phyloP scores from a whole-genome alignment of 257 asterid species.

The Misopates orontium region DNA sequence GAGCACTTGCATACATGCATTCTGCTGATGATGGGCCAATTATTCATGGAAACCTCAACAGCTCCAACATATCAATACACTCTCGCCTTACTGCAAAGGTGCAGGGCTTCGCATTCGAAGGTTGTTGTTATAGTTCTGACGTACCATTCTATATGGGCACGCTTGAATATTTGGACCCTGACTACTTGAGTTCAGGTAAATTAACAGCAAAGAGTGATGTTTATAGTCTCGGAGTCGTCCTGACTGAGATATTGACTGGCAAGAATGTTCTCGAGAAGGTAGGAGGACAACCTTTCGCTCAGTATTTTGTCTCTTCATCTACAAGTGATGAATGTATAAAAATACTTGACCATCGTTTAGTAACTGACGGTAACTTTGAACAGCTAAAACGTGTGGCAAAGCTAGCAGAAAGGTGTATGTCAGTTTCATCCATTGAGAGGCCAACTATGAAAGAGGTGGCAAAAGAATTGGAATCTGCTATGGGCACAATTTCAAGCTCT shows the following conservation, averaged over 20 bases:
- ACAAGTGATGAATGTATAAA: neutral
- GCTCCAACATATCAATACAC: slow-evolving; percentile 30
- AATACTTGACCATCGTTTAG: slow-evolving; percentile 20
- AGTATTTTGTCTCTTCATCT: neutral
- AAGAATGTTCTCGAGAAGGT: slow-evolving; percentile 1
- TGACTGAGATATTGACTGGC: slow-evolving; percentile 33
- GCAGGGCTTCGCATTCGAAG: slow-evolving; percentile 21
- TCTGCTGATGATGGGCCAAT: neutral
- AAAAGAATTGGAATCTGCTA: slow-evolving; percentile 3
- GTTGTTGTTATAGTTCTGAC: slow-evolving; percentile 8
- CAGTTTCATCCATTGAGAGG: slow-evolving; percentile 15
- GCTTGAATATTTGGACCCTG: slow-evolving; percentile 22
- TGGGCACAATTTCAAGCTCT: no score
- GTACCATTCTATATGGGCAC: neutral
- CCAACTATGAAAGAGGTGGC: slow-evolving; percentile 33
- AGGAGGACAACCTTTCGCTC: neutral
- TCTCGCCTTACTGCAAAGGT: slow-evolving; percentile 23
- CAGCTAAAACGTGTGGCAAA: slow-evolving; percentile 16
- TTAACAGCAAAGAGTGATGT: slow-evolving; percentile 29
- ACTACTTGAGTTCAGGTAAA: neutral
- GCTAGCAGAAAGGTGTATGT: slow-evolving; percentile 26
- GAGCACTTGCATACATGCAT: slow-evolving; percentile 30
- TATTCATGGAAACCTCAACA: slow-evolving; percentile 21
- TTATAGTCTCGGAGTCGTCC: slow-evolving; percentile 32
- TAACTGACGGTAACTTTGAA: neutral